Evolutionary conservation across 306 rosid genomes (phyloP).

Genomic region (Cicer judaicum): DNA sequence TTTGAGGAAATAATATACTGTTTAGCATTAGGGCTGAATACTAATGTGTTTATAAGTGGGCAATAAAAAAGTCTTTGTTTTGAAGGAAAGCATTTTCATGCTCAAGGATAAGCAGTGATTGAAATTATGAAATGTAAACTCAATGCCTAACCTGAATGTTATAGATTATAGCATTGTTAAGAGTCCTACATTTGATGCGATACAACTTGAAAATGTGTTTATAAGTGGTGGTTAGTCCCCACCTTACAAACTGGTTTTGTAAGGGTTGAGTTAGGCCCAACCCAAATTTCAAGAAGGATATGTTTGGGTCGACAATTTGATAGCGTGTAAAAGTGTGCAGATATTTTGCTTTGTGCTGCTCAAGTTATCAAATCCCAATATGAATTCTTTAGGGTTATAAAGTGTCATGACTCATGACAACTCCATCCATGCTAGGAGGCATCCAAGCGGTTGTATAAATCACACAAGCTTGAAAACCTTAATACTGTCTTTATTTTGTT

Average conservation of each 20-base stretch:
- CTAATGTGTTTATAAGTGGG: neutral
- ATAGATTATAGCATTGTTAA: neutral
- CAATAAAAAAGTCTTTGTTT: neutral
- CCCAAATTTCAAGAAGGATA: neutral
- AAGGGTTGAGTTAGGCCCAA: no score
- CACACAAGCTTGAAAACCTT: neutral
- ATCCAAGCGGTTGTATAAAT: neutral
- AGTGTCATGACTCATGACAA: slow-evolving; percentile 20
- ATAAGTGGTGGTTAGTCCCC: no score
- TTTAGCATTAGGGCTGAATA: neutral
- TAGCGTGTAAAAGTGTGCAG: neutral
- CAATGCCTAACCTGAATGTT: neutral
- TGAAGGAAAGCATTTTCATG: neutral
- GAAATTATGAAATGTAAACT: slow-evolving; percentile 2
- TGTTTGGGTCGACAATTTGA: neutral
- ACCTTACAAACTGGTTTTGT: no score
- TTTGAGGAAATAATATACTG: slow-evolving; percentile 7
- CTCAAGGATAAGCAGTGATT: slow-evolving; percentile 16
- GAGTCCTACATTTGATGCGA: no score
- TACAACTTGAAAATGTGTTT: no score
- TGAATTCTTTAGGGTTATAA: slow-evolving; percentile 2
- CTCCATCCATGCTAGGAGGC: neutral
- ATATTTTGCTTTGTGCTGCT: slow-evolving; percentile 18
- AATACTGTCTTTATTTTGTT: neutral
- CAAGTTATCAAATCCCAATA: neutral